Base-by-base conservation (phyloP, 805 yeast species). In the Metschnikowia gelsemii region DNA sequence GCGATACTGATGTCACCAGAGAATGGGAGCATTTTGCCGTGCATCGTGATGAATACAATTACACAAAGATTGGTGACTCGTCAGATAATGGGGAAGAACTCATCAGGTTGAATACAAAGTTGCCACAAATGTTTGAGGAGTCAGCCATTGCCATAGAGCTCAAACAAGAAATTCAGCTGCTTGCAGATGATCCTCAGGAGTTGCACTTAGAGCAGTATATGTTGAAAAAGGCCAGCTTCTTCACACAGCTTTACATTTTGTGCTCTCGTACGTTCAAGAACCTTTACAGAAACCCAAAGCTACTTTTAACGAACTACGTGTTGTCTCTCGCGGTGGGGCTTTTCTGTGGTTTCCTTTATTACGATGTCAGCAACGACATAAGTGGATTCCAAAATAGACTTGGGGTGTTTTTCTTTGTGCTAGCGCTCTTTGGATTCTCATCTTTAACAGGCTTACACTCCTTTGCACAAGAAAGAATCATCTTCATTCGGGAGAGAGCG, bases 351-450 rank as follows among this genome's bases (percentile, higher is more conserved):
- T 78, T 78, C 36, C 70, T 93, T 29, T 93, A 93, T 62, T 91
- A 82, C 64, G 74, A 88, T 56, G 81, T 91, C 19, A 70, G 81
- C 30, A 85, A 88, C 58, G 96, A 91, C 60, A 91, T 93, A 41
- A 82, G 96, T 55, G 99, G 99, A 0, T 93, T 93, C 71, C 99
- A 93, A 62, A 93, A 93, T 63, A 75, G 99, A 54, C 72, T 93
- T 50, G 99, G 99, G 0, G 70, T 93, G 45, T 93, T 93, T 64
- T 91, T 93, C 70, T 93, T 93, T 62, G 65, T 90, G 38, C 71
- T 93, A 46, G 87, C 98, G 3, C 77, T 90, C 55, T 90, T 93
- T 69, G 99, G 99, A 0, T 93, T 93, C 62, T 84, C 95, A 1
- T 84, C 98, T 0, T 73, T 93, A 55, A 91, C 98, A 0, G 95